A percentile compares a stretch with the other conserved stretches of the same genome.
Evolutionary conservation across 176 grass and related monocot genomes (phyloP).

Genomic region (Puya raimondii): DNA sequence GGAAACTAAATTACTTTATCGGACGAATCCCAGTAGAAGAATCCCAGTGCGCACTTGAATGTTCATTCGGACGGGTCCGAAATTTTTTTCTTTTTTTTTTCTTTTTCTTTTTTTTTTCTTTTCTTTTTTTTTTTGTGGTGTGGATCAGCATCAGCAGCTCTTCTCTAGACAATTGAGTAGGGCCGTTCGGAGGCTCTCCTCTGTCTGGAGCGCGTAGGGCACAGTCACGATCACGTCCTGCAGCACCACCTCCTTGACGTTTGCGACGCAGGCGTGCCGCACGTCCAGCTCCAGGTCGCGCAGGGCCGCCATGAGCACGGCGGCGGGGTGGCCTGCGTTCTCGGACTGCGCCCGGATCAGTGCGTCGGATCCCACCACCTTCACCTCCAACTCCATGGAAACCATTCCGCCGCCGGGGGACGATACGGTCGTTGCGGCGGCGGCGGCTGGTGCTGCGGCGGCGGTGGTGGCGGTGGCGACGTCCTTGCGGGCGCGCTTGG

Average conservation of each 20-base stretch:
- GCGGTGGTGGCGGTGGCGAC: neutral
- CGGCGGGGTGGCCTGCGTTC: conserved; percentile 2
- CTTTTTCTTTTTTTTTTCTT: too few species aligned
- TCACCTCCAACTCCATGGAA: conserved; percentile 5
- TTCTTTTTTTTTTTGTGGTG: too few species aligned
- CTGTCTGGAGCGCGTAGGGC: neutral
- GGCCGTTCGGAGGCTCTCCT: neutral
- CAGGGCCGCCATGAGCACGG: conserved; percentile 1
- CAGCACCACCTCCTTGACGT: conserved; percentile 2
- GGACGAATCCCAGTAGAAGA: too few species aligned
- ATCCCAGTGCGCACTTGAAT: too few species aligned
- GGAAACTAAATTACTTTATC: too few species aligned
- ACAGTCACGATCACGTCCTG: conserved; percentile 1
- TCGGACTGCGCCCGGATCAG: neutral
- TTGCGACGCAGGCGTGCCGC: neutral
- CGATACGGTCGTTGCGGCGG: conserved; percentile 9
- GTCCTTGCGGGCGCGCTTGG: conserved; percentile 1
- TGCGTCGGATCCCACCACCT: neutral
- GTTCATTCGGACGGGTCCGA: too few species aligned
- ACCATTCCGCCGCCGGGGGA: neutral
- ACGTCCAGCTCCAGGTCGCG: conserved; percentile 3
- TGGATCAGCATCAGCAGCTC: neutral
- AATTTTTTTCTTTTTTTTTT: too few species aligned
- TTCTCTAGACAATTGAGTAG: neutral
- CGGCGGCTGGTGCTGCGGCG: neutral